These are phyloP conservation scores for Parastagonospora nodorum DNA, from an alignment of 2,329 filamentous ascomycete genomes.

Conservation along the genomic window DNA sequence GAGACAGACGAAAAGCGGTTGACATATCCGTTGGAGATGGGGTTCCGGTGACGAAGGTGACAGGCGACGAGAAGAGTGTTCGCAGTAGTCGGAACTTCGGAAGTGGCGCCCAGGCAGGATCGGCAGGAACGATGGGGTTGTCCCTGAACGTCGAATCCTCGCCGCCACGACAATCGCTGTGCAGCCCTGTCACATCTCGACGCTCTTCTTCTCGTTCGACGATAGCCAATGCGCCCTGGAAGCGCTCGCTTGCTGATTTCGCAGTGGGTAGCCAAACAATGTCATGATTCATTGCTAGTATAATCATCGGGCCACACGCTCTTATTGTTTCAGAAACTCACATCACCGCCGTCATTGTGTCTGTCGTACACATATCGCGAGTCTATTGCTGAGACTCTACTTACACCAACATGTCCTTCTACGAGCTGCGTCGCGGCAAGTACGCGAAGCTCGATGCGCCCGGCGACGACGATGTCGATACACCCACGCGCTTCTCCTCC, in stretches of 20 bases:
- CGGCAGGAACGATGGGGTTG: conserved; percentile 16
- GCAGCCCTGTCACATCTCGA: not conserved
- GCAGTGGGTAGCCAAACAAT: not conserved
- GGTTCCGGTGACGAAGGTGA: too few relatives aligned
- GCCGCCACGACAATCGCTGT: conserved; percentile 17
- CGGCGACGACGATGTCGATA: conserved; percentile 37
- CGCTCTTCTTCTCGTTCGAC: not conserved
- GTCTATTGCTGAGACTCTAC: not conserved
- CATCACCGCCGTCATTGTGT: not conserved
- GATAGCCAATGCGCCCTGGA: not conserved
- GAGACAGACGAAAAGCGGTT: too few relatives aligned
- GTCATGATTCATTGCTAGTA: conserved; percentile 6
- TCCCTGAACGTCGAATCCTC: conserved; percentile 11
- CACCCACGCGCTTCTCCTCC: conserved; percentile 44
- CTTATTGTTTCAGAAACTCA: conserved; percentile 2
- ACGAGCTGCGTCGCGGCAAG: conserved; percentile 45
- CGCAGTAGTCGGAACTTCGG: not conserved
- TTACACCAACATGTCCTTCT: conserved; percentile 26
- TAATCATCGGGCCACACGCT: conserved; percentile 2
- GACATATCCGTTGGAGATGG: too few relatives aligned
- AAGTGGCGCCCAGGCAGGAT: conserved; percentile 12
- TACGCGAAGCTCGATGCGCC: conserved; percentile 45
- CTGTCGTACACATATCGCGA: not conserved
- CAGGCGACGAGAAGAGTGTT: too few relatives aligned
- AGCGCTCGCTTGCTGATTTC: not conserved